Conservation (phyloP, 148 eudicot species). For the Linanthus parryae region DNA sequence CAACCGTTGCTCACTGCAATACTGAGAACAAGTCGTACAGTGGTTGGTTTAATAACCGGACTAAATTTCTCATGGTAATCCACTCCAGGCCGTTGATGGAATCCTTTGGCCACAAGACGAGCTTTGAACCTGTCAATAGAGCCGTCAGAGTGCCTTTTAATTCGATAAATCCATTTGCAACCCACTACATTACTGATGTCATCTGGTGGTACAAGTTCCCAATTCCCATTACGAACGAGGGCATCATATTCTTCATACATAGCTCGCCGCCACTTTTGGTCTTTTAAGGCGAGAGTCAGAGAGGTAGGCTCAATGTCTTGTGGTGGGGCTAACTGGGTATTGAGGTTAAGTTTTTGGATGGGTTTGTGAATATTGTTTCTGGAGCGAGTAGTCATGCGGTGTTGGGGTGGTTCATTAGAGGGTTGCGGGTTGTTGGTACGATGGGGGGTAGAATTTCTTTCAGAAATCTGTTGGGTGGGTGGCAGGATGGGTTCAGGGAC, state of each 20-base stretch:
- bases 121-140: no score
- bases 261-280: not conserved
- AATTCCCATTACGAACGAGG: not conserved
- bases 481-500: no score
- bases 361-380: not conserved
- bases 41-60: no score
- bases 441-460: no score
- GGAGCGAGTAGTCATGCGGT: not conserved
- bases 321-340: not conserved
- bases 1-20: not conserved
- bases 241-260: conserved; percentile 1
- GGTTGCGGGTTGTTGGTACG: not conserved
- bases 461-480: no score
- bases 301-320: not conserved
- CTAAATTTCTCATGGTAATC: no score
- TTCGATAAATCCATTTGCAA: not conserved
- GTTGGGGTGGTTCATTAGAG: not conserved
- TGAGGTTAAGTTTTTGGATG: not conserved
- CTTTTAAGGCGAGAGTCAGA: not conserved
- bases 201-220: not conserved
- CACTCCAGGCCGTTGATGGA: no score
- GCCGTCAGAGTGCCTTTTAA: no score
- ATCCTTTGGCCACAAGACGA: no score
- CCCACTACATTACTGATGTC: not conserved
- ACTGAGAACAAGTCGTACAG: not conserved